Percentiles rank a stretch among this genome's conserved stretches.
Conservation (phyloP, 169 alveolate species). For the Plasmodium vivax region DNA sequence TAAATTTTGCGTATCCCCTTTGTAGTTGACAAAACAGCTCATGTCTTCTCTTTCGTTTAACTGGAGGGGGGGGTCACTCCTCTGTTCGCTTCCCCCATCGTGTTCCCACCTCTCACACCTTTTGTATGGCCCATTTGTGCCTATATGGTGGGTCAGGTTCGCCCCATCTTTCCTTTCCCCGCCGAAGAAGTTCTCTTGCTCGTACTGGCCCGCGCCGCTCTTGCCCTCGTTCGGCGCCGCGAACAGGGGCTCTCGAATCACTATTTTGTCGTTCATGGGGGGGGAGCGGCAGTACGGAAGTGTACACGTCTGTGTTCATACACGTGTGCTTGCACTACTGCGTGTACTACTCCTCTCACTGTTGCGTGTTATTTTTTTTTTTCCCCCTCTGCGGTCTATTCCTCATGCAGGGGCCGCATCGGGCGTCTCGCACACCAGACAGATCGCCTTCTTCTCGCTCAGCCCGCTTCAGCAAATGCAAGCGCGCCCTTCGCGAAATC, state of each 20-base stretch:
- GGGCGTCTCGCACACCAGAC: background rate
- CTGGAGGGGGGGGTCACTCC: background rate
- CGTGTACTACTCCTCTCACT: background rate
- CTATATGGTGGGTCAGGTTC: constrained; percentile 20
- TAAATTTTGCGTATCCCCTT: background rate
- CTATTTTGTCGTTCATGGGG: constrained; percentile 41
- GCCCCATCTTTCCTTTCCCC: constrained; percentile 32
- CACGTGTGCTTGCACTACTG: background rate
- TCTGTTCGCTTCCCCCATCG: background rate
- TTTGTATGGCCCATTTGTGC: constrained; percentile 25
- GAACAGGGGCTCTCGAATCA: constrained; percentile 71
- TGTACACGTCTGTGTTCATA: background rate
- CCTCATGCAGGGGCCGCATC: background rate
- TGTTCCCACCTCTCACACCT: constrained; percentile 15
- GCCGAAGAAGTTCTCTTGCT: constrained; percentile 30
- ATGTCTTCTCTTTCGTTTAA: constrained; percentile 68
- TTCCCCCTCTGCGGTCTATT: background rate
- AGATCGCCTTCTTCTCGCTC: background rate
- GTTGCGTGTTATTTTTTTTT: background rate
- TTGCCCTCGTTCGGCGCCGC: constrained; percentile 30
- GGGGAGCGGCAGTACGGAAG: background rate
- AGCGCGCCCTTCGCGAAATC: background rate
- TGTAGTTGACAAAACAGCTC: constrained; percentile 62
- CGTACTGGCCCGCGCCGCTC: constrained; percentile 56
- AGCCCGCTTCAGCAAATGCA: background rate